These are phyloP conservation scores for Colletotrichum sp. DNA, from an alignment of 2,329 filamentous ascomycete species.

Conservation along the genomic window DNA sequence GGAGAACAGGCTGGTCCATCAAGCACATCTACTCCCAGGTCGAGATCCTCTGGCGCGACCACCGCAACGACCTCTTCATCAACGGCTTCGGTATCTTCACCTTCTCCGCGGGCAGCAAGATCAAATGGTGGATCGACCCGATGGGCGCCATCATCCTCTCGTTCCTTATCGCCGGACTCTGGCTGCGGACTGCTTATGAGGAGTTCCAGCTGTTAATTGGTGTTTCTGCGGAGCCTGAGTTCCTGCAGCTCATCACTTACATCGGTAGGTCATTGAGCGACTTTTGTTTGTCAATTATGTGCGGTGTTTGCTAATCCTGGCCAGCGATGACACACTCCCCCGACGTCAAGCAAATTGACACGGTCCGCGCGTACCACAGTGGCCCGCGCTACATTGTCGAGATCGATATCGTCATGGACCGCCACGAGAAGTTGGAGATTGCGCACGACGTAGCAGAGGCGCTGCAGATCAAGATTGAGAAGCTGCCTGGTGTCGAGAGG, in stretches of 20 bases:
- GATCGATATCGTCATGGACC: slow-evolving; percentile 94
- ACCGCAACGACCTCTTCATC: slow-evolving; percentile 96
- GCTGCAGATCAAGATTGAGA: slow-evolving; percentile 92
- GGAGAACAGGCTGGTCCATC: slow-evolving; percentile 65
- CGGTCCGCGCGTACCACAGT: slow-evolving; percentile 90
- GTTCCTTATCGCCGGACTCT: slow-evolving; percentile 76
- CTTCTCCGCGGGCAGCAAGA: slow-evolving; percentile 86
- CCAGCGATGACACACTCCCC: slow-evolving; percentile 81
- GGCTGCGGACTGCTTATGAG: slow-evolving; percentile 83
- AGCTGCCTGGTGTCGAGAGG: slow-evolving; percentile 87
- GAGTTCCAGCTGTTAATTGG: slow-evolving; percentile 94
- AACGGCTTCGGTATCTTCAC: slow-evolving; percentile 93
- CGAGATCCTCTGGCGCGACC: slow-evolving; percentile 93
- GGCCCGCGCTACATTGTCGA: slow-evolving; percentile 91
- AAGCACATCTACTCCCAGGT: slow-evolving; percentile 92
- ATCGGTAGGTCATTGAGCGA: slow-evolving; percentile 57
- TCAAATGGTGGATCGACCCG: slow-evolving; percentile 95
- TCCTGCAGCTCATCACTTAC: slow-evolving; percentile 94
- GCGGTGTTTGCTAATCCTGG: not conserved
- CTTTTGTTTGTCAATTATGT: not conserved
- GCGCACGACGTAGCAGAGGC: slow-evolving; percentile 95
- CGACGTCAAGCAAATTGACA: slow-evolving; percentile 85
- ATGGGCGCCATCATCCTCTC: slow-evolving; percentile 88
- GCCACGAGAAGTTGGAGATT: slow-evolving; percentile 70
- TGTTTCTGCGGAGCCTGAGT: slow-evolving; percentile 82